Evolutionary conservation across 2,329 filamentous ascomycete species (phyloP).

Genomic region (Colletotrichum godetiae): DNA sequence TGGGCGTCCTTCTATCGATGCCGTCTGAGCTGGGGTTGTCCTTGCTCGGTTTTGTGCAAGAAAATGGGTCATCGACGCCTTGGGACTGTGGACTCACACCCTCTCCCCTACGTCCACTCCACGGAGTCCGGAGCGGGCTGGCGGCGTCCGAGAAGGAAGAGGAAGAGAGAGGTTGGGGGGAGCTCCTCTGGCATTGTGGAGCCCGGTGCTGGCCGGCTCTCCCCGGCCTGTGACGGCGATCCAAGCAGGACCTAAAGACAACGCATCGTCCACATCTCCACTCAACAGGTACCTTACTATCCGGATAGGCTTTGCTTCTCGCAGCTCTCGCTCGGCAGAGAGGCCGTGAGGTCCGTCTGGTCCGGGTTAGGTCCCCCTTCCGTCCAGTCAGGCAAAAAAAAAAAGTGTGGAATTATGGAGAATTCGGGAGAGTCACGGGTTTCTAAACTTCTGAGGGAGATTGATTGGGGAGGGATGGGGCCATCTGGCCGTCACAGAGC

Average conservation of each 20-base stretch:
- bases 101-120: neutral
- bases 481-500: neutral
- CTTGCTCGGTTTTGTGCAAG: neutral
- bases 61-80: neutral
- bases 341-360: neutral
- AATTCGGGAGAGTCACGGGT: neutral
- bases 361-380: neutral
- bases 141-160: neutral
- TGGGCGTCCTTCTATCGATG: constrained; percentile 12
- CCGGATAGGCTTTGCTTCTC: neutral
- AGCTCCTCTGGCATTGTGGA: neutral
- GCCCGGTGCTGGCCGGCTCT: constrained; percentile 26
- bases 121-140: constrained; percentile 12
- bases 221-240: constrained; percentile 30
- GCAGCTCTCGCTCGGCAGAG: neutral
- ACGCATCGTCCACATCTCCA: constrained; percentile 10
- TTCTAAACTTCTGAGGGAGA: neutral
- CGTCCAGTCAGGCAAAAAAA: neutral
- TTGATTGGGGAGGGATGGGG: neutral
- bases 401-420: neutral
- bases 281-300: too few relatives aligned
- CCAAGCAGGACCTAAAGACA: constrained; percentile 16
- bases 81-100: neutral
- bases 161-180: neutral
- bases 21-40: neutral